Evolutionary conservation across 2,329 filamentous ascomycete species (phyloP).

Genomic region (Aureobasidium uvarum): DNA sequence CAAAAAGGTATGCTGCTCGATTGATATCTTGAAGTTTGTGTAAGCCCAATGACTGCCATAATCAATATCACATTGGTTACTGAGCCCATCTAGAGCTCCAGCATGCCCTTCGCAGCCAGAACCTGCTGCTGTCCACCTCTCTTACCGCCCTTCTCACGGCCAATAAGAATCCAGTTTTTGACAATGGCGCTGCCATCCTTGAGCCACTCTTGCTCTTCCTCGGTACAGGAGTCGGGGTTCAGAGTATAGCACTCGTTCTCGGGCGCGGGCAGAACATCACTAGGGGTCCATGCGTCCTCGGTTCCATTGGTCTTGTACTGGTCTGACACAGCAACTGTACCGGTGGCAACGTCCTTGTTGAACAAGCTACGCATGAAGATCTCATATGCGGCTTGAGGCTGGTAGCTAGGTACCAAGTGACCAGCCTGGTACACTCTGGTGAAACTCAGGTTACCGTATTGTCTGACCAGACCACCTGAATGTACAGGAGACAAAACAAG

Average conservation of each 20-base stretch:
- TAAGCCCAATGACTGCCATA: slow-evolving; percentile 1
- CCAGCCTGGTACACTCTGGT: slow-evolving; percentile 52
- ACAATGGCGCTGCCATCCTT: slow-evolving; percentile 35
- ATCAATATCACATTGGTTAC: not conserved
- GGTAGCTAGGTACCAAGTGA: slow-evolving; percentile 45
- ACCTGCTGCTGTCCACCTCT: not conserved
- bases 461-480: slow-evolving; percentile 37
- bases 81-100: slow-evolving; percentile 13
- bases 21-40: not conserved
- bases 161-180: slow-evolving; percentile 37
- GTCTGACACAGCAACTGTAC: slow-evolving; percentile 30
- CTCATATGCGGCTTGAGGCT: slow-evolving; percentile 41
- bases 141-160: slow-evolving; percentile 21
- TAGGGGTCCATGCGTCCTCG: slow-evolving; percentile 37
- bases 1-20: not conserved
- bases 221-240: slow-evolving; percentile 30
- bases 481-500: slow-evolving; percentile 34
- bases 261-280: slow-evolving; percentile 34
- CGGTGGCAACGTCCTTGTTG: slow-evolving; percentile 41
- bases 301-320: slow-evolving; percentile 34
- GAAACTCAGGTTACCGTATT: slow-evolving; percentile 45
- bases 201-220: slow-evolving; percentile 36
- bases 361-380: slow-evolving; percentile 41
- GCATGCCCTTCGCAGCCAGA: not conserved
- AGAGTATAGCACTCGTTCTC: slow-evolving; percentile 35